Conservation (phyloP, 441 rosid species). For the Syzygium malaccense region DNA sequence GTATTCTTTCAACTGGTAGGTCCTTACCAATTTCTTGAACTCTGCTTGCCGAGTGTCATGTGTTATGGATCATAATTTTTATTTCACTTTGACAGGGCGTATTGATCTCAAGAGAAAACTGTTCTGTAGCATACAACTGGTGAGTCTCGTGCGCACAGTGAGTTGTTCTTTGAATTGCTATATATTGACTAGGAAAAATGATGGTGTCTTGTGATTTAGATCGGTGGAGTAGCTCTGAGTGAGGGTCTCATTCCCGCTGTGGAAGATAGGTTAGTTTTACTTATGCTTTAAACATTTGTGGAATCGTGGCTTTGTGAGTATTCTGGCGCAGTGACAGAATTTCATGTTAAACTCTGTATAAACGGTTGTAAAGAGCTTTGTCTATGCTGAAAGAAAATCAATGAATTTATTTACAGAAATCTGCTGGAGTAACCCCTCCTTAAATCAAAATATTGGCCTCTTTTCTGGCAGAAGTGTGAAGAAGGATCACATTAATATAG, state of each 20-base stretch:
- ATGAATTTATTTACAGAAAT: background rate
- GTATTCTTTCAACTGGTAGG: slow-evolving; percentile 88
- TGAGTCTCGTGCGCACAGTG: slow-evolving; percentile 18
- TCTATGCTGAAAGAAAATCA: background rate
- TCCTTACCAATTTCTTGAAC: background rate
- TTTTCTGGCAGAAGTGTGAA: background rate
- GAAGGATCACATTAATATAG: background rate
- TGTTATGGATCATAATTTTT: slow-evolving; percentile 4
- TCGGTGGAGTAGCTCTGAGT: slow-evolving; percentile 95
- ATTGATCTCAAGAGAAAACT: slow-evolving; percentile 89
- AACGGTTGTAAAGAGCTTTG: background rate
- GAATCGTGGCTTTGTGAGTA: background rate
- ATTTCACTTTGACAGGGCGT: slow-evolving; percentile 47
- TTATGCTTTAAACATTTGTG: slow-evolving; percentile 1
- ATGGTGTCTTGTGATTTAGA: slow-evolving; percentile 33
- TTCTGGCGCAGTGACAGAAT: background rate
- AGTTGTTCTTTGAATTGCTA: background rate
- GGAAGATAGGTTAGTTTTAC: slow-evolving; percentile 76
- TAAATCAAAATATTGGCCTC: background rate
- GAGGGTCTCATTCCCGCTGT: slow-evolving; percentile 65
- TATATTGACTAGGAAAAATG: slow-evolving; percentile 7
- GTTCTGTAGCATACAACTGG: slow-evolving; percentile 88
- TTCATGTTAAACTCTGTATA: background rate
- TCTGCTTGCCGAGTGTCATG: slow-evolving; percentile 3
- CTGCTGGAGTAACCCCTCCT: background rate